Evolutionary conservation across 2,329 filamentous ascomycete genomes (phyloP).

Genomic region (Arthrobotrys musiformis): DNA sequence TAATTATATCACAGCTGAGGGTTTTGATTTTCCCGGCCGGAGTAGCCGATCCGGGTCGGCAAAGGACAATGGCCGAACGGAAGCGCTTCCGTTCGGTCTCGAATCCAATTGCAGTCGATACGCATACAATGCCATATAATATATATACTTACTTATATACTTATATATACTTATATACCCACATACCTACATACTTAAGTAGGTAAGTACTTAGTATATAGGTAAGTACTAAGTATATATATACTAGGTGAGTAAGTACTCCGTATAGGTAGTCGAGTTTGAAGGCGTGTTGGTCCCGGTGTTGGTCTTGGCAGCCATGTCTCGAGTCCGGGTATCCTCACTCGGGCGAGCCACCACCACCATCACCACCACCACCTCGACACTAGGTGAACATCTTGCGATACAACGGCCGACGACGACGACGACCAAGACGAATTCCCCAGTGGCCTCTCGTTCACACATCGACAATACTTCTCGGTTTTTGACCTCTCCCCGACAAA

Average conservation of each 20-base stretch:
- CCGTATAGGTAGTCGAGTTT: too few species aligned
- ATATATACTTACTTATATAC: not conserved
- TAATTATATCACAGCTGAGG: not conserved
- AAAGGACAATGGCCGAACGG: constrained; percentile 23
- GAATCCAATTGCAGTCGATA: too few species aligned
- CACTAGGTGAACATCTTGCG: not conserved
- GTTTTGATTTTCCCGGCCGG: not conserved
- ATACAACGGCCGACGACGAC: not conserved
- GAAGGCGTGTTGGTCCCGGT: too few species aligned
- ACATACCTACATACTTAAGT: not conserved
- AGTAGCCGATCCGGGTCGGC: constrained; percentile 24
- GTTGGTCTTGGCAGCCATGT: not conserved
- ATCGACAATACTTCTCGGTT: too few species aligned
- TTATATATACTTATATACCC: not conserved
- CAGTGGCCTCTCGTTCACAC: not conserved
- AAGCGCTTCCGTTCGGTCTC: not conserved
- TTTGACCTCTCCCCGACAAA: too few species aligned
- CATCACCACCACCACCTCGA: too few species aligned
- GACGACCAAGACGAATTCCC: not conserved
- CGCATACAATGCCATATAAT: not conserved
- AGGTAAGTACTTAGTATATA: not conserved
- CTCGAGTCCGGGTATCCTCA: too few species aligned
- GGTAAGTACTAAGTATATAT: not conserved
- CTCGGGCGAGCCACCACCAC: too few species aligned
- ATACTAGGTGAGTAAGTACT: not conserved